Base-by-base conservation (phyloP, 164 flowering plant species). In the Macadamia integrifolia region DNA sequence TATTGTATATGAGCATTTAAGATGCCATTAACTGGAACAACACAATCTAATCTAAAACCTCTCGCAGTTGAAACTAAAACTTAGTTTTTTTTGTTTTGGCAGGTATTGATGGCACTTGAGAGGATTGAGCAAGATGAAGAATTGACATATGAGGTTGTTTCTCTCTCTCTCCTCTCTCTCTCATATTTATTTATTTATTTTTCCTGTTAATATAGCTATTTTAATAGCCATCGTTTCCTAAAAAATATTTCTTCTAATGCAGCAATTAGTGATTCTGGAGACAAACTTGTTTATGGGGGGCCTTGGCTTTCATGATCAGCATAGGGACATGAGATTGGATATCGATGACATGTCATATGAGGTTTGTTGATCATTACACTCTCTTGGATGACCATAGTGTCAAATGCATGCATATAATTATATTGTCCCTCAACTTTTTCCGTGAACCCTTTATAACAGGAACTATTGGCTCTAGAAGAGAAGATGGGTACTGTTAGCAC, bases 321-420 rank as follows among this genome's bases (percentile, higher is more conserved):
- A 94, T 58, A 80, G 96, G 71, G 98, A 92, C 73, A 87, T 94
- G 99, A 87, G 99, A 84, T 73, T 94, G 67, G 99, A 95, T 75
- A 92, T 95, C 64, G 99, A 95, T 78, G 84, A 86, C 80, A 92
- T 94, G 99, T 88, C 99, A 52, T 94, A 94, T 75, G 99, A 94
- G 97, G 99, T 94, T 56, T 76, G 86, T 60, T 60, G 58, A 42
- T 69, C 61, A 35, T 7, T 4, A 15, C 52, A 6, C 4, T 1
- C 29, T 32, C 62, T 60, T 32, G 43, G 14, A 14, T 32, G 8
- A 60, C 62, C n/a, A 11, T 35, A 35, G 3, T 5, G 5, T 35
- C 40, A 2, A 35, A 35, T 35, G 5, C 40, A 2, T 35, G 40
- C 3, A 35, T 35, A 35, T 35, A 35, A 35, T 35, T 35, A 35